Conservation (phyloP, 2,329 filamentous ascomycete species). For the Penicillium sp. region DNA sequence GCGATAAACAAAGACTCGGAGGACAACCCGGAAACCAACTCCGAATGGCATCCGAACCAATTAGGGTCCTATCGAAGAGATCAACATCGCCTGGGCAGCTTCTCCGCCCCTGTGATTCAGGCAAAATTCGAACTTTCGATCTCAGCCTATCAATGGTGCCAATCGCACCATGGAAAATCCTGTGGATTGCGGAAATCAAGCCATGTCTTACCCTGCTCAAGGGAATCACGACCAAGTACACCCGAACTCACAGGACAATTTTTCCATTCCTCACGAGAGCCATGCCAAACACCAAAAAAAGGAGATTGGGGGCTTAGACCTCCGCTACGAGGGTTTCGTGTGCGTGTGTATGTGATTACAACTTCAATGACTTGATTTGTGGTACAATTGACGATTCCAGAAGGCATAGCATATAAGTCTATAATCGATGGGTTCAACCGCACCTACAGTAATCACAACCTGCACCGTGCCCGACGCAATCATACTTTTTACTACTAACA, state of each 20-base stretch:
- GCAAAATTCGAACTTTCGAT: background rate
- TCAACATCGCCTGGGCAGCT: background rate
- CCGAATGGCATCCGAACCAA: background rate
- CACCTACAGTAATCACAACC: background rate
- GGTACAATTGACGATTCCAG: background rate
- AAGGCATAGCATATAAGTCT: background rate
- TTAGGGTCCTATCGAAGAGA: background rate
- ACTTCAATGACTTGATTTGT: too few species aligned
- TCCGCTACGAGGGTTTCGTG: background rate
- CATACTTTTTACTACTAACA: background rate
- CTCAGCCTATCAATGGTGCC: too few species aligned
- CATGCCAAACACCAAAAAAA: background rate
- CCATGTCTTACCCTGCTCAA: background rate
- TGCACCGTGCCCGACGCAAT: background rate
- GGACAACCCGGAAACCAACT: background rate
- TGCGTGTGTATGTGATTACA: background rate
- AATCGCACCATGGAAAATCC: background rate
- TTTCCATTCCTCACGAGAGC: background rate
- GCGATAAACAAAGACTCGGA: background rate
- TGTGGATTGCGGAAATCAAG: background rate
- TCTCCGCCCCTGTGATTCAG: background rate
- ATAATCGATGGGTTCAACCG: background rate
- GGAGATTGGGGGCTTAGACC: background rate
- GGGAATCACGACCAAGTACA: background rate
- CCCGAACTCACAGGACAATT: background rate